phyloP scores from a whole-genome alignment of 1,284 basidiomycete genomes.

The Rhizoctonia solani region DNA sequence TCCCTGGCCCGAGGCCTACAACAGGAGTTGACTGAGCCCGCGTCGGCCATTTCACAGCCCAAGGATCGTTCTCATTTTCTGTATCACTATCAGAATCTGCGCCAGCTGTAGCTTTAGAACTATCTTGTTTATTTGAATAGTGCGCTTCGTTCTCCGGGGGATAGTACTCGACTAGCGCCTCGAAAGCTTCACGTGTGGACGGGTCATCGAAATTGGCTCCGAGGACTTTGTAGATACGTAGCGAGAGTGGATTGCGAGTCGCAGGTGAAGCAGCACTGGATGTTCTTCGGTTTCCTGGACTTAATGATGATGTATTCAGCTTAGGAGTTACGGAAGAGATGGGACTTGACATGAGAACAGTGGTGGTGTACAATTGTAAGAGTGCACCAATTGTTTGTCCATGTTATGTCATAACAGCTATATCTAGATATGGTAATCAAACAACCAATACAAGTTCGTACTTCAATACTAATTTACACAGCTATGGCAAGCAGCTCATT shows the following conservation, averaged over 20 bases:
- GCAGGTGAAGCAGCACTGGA: slow-evolving; percentile 25
- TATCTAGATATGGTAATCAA: too few relatives aligned
- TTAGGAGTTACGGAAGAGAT: slow-evolving; percentile 20
- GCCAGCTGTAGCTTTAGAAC: slow-evolving; percentile 4
- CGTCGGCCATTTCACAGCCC: slow-evolving; percentile 42
- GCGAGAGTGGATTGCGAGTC: slow-evolving; percentile 63
- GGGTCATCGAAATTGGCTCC: slow-evolving; percentile 83
- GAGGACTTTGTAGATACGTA: slow-evolving; percentile 87
- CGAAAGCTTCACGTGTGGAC: slow-evolving; percentile 76
- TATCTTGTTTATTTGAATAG: neutral
- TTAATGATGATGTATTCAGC: slow-evolving; percentile 5
- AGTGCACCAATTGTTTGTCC: neutral
- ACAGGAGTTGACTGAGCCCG: slow-evolving; percentile 31
- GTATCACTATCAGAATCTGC: slow-evolving; percentile 43
- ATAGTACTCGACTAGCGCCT: slow-evolving; percentile 82
- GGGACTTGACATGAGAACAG: slow-evolving; percentile 25
- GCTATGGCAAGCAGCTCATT: too few relatives aligned
- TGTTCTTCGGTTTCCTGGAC: slow-evolving; percentile 5
- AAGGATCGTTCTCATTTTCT: slow-evolving; percentile 47
- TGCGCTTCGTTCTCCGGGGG: slow-evolving; percentile 15
- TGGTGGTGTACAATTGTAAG: neutral
- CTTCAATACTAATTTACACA: too few relatives aligned
- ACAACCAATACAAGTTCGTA: too few relatives aligned
- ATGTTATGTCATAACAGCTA: too few relatives aligned
- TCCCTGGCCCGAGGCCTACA: slow-evolving; percentile 41